A percentile compares a stretch with the other conserved stretches of the same genome.
These are phyloP conservation scores for Pichia terricola DNA, from an alignment of 1,139 yeast genomes.

Conservation along the genomic window DNA sequence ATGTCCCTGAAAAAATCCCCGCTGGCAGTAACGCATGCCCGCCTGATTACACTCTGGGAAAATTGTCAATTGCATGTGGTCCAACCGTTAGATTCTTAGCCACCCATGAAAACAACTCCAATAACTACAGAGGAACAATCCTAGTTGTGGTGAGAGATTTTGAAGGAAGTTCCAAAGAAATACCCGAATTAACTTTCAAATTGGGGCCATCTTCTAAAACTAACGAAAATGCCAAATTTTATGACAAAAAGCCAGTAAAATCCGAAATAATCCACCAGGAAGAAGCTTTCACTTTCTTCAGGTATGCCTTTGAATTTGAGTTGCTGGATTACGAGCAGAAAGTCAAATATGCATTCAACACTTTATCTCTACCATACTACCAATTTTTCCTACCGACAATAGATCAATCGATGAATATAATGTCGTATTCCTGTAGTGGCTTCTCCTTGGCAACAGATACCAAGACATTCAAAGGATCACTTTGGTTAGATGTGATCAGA, in stretches of 20 bases:
- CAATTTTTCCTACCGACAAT: conserved; percentile 52
- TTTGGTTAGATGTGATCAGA: conserved; percentile 78
- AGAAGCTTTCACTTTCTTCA: conserved; percentile 47
- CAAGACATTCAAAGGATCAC: conserved; percentile 52
- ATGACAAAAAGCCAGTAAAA: background rate
- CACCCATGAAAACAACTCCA: conserved; percentile 36
- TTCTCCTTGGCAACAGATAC: conserved; percentile 68
- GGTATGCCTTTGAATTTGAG: conserved; percentile 47
- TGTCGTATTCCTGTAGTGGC: conserved; percentile 89
- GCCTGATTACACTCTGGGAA: conserved; percentile 16
- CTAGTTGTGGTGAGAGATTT: conserved; percentile 42
- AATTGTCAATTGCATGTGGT: conserved; percentile 57
- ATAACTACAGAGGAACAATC: conserved; percentile 55
- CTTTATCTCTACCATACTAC: conserved; percentile 24
- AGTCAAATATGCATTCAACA: conserved; percentile 51
- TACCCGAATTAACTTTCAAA: conserved; percentile 8
- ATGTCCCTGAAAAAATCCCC: conserved; percentile 15
- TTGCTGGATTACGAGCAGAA: conserved; percentile 44
- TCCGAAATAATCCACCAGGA: conserved; percentile 34
- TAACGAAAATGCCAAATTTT: background rate
- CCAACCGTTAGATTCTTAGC: conserved; percentile 66
- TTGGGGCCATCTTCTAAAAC: conserved; percentile 5
- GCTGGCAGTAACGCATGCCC: conserved; percentile 15
- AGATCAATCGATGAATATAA: conserved; percentile 61
- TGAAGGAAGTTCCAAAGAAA: background rate